phyloP scores from a whole-genome alignment of 208 protist genomes.

The Leishmania arabica region DNA sequence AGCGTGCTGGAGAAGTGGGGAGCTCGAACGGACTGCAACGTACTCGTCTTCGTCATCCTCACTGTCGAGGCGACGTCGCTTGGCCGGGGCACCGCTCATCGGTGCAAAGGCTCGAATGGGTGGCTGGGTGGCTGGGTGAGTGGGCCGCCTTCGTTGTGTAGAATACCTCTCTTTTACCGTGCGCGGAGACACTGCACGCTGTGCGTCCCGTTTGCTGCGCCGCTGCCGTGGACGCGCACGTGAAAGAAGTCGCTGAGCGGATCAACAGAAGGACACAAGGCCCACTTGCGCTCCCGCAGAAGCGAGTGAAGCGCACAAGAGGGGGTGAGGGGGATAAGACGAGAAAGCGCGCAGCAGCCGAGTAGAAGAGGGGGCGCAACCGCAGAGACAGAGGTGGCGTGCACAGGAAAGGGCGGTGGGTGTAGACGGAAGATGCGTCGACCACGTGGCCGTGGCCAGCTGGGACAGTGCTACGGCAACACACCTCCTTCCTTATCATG shows the following conservation, averaged over 20 bases:
- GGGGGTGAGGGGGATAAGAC: neutral
- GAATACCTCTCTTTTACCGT: neutral
- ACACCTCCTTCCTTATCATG: neutral
- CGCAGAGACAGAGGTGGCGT: neutral
- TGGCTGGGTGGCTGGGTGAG: too few species aligned
- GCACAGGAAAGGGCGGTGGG: too few species aligned
- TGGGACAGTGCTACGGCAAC: too few species aligned
- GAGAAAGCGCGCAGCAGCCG: neutral
- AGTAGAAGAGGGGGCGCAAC: neutral
- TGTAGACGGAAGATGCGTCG: neutral
- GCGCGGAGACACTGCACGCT: neutral
- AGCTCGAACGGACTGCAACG: constrained; percentile 14
- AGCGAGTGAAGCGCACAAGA: neutral
- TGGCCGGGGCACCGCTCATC: constrained; percentile 10
- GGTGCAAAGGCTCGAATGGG: too few species aligned
- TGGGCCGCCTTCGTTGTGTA: neutral
- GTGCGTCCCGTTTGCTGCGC: neutral
- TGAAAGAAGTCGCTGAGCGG: neutral
- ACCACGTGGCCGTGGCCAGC: neutral
- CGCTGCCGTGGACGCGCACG: too few species aligned
- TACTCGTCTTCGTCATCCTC: constrained; percentile 83
- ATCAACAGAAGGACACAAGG: neutral
- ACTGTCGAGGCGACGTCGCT: constrained; percentile 60
- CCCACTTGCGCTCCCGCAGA: neutral
- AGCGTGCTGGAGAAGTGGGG: constrained; percentile 44